Evolutionary conservation across 768 basidiomycete species (phyloP), one percentile per base, ranked within the genome.

Genomic region (Hirschioporus abietinus): DNA sequence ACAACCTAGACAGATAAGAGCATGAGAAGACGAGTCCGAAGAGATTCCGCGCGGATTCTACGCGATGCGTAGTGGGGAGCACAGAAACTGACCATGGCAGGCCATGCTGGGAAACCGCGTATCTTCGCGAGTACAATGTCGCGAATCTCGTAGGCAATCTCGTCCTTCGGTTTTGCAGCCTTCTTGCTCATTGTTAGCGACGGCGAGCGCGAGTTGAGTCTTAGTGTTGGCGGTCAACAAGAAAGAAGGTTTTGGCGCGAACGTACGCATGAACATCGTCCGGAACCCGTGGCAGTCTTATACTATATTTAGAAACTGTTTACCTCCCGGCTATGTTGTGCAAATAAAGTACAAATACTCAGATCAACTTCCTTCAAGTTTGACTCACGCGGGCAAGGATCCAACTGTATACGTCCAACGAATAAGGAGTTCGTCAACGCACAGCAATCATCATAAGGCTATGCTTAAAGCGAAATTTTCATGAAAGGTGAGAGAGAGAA

Each of bases 41-140:
- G 27, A 26, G 10, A 42, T 42, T 17, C 26, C 24, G 42, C 20
- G 35, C 57, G 61, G 60, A 64, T 35, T 35, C 62, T 57, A 63
- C 42, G 63, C 30, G 58, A 58, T 42, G 17, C 57, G 23, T 34
- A 42, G 34, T 57, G 63, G 35, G 34, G 58, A 24, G 70, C 58
- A 68, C 70, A 73, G 73, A 69, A 67, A 85, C 92, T 78, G 75
- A 96, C 96, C 81, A 92, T 91, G 75, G 88, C 93, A 65, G 95
- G 97, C 97, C 97, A 99, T 4, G 91, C 84, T 1, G 97, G 95
- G 80, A 83, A 98, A 10, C 96, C 97, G 80, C 92, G 93, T 75
- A 99, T 80, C 82, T 96, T 96, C 26, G 86, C 95, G 68, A 98
- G 86, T 52, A 99, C 94, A 71, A 95, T 82, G 73, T 99, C 95